Conservation (phyloP, 768 basidiomycete genomes). For the Gymnopilus junonius region DNA sequence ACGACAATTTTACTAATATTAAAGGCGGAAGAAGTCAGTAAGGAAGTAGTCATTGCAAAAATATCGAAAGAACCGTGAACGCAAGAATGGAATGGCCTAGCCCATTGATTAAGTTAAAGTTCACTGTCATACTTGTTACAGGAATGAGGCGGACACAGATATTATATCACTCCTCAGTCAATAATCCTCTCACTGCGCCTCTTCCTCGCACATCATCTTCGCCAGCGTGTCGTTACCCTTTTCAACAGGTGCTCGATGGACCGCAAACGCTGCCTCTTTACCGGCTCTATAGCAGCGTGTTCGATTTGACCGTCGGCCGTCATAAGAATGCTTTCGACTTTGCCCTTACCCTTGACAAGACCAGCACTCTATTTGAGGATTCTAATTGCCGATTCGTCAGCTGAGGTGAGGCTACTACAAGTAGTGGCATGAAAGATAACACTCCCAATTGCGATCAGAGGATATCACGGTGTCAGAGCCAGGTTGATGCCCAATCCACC, state of each 20-base stretch:
- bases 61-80: background rate
- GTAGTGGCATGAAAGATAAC: too few species aligned
- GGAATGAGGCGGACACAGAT: background rate
- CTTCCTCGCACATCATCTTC: constrained; percentile 63
- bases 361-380: constrained; percentile 86
- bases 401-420: too few species aligned
- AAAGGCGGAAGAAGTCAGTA: background rate
- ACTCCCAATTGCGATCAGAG: constrained; percentile 91
- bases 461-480: constrained; percentile 91
- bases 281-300: constrained; percentile 23
- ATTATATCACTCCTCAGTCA: background rate
- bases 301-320: constrained; percentile 11
- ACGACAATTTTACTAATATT: background rate
- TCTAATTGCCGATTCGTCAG: constrained; percentile 46
- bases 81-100: background rate
- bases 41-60: background rate
- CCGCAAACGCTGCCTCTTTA: constrained; percentile 71
- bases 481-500: constrained; percentile 85
- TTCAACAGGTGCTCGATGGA: constrained; percentile 69
- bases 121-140: background rate
- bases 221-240: constrained; percentile 70
- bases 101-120: background rate
- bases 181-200: constrained; percentile 6
- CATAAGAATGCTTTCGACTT: constrained; percentile 19
- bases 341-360: constrained; percentile 4